A percentile compares a stretch with the other conserved stretches of the same genome.
phyloP scores from a whole-genome alignment of 345 rosid genomes.

The Boechera divaricarpa region DNA sequence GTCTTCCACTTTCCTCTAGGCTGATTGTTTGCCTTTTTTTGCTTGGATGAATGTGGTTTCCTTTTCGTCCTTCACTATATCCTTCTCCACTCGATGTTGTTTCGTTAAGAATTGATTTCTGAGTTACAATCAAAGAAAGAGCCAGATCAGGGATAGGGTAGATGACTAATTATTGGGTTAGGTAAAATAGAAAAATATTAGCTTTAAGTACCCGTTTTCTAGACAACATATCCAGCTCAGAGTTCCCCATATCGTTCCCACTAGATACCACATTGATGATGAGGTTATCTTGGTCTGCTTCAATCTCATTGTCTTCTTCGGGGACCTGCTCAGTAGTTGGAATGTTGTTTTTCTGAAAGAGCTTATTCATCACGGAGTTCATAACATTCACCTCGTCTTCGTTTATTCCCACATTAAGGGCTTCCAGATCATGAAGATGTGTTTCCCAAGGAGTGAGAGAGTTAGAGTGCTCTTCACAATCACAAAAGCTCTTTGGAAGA shows the following conservation, averaged over 20 bases:
- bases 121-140: conserved; percentile 37
- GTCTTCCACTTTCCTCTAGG: conserved; percentile 42
- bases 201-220: conserved; percentile 50
- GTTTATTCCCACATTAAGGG: conserved; percentile 49
- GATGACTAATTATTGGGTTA: neutral
- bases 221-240: conserved; percentile 36
- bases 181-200: neutral
- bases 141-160: conserved; percentile 1
- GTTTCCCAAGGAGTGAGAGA: conserved; percentile 41
- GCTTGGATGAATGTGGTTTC: conserved; percentile 35
- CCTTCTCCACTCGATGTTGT: conserved; percentile 43
- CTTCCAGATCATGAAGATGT: conserved; percentile 43
- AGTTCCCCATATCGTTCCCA: conserved; percentile 33
- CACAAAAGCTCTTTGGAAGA: conserved; percentile 78
- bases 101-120: conserved; percentile 51
- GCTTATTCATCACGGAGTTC: conserved; percentile 77
- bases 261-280: conserved; percentile 56
- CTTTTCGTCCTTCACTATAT: conserved; percentile 38
- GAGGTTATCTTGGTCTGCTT: conserved; percentile 54
- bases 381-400: conserved; percentile 70
- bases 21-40: conserved; percentile 46
- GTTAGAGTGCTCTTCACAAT: conserved; percentile 80
- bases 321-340: conserved; percentile 20
- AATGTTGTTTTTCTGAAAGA: conserved; percentile 57
- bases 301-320: conserved; percentile 42